These are phyloP conservation scores for Pichia inconspicua DNA, from an alignment of 1,139 yeast genomes.

Conservation along the genomic window DNA sequence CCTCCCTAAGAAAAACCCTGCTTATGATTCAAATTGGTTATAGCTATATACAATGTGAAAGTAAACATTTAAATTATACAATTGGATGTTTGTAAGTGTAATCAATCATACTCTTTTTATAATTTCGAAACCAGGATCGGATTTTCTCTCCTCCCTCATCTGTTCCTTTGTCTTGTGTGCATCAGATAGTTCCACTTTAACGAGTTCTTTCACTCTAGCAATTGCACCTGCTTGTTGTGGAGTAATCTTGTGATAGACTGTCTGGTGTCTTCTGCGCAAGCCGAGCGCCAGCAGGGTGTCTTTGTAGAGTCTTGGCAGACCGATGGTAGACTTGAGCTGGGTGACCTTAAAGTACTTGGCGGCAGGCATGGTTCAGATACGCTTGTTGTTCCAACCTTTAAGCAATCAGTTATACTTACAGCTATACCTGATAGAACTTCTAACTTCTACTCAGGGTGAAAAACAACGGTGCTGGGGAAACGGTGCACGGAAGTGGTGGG, in stretches of 20 bases:
- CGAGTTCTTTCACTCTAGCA: conserved; percentile 77
- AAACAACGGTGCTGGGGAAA: no score
- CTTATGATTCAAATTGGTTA: not conserved
- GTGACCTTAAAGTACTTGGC: conserved; percentile 51
- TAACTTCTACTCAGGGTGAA: no score
- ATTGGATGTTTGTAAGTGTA: not conserved
- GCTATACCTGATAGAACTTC: no score
- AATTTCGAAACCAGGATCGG: conserved; percentile 54
- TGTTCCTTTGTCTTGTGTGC: conserved; percentile 41
- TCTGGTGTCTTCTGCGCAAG: conserved; percentile 63
- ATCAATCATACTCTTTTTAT: conserved; percentile 30
- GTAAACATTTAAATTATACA: not conserved
- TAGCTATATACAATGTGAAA: not conserved
- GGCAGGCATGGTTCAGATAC: conserved; percentile 10
- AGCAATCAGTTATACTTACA: no score
- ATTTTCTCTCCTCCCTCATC: conserved; percentile 50
- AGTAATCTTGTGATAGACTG: conserved; percentile 64
- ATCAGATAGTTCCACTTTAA: conserved; percentile 72
- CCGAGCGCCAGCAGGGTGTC: conserved; percentile 69
- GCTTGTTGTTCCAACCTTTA: no score
- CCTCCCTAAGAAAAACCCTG: not conserved
- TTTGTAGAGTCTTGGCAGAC: conserved; percentile 64
- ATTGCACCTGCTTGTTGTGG: conserved; percentile 83
- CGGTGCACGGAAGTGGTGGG: no score
- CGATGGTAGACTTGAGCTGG: conserved; percentile 75